These are phyloP conservation scores for Talaromyces liani DNA, from an alignment of 495 filamentous ascomycete species.

Conservation along the genomic window DNA sequence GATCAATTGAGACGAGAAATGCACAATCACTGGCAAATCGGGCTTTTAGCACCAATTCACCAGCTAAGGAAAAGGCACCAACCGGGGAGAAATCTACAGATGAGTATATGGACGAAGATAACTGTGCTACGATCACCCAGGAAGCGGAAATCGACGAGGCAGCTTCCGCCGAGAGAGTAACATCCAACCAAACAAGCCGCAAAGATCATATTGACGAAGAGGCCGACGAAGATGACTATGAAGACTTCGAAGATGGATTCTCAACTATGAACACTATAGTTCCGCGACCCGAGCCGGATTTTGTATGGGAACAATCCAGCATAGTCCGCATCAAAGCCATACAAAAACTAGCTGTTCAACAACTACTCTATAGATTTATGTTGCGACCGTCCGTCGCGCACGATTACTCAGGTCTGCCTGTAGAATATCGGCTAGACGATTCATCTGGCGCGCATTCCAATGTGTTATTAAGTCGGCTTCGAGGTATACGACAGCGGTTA, in stretches of 20 bases:
- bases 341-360: constrained; percentile 33
- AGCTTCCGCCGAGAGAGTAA: neutral
- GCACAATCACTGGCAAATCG: constrained; percentile 1
- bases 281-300: constrained; percentile 14
- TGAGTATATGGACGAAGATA: neutral
- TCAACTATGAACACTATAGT: constrained; percentile 19
- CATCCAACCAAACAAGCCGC: neutral
- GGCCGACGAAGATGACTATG: constrained; percentile 1
- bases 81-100: neutral
- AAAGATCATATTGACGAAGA: constrained; percentile 11
- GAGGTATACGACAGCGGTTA: constrained; percentile 22
- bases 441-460: neutral
- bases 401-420: constrained; percentile 28
- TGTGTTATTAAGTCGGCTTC: constrained; percentile 5
- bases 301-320: constrained; percentile 5
- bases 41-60: neutral
- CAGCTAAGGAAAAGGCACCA: neutral
- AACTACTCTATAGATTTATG: constrained; percentile 35
- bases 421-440: constrained; percentile 20
- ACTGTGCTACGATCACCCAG: neutral
- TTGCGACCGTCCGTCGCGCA: constrained; percentile 34
- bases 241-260: constrained; percentile 15
- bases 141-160: neutral
- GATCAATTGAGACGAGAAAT: neutral
- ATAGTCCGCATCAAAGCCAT: constrained; percentile 31